Conservation (phyloP, 2,329 filamentous ascomycete genomes). For the Microthyrium microscopicum region DNA sequence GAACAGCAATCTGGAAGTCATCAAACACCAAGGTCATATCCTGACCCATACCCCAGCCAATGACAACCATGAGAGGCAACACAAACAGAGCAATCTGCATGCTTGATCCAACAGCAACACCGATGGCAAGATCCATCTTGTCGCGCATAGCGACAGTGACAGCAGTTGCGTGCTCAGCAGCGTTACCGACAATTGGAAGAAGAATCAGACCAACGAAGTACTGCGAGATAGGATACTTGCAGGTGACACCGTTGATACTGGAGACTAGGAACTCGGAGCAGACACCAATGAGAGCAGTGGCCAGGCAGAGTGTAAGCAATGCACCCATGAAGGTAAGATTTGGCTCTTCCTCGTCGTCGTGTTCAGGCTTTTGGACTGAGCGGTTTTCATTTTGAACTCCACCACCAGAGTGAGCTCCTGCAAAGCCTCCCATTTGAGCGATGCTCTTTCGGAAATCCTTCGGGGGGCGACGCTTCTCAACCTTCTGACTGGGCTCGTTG, state of each 20-base stretch:
- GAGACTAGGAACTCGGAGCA: slow-evolving; percentile 53
- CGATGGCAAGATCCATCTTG: slow-evolving; percentile 53
- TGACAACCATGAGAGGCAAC: slow-evolving; percentile 41
- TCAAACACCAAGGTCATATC: slow-evolving; percentile 70
- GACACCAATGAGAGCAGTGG: slow-evolving; percentile 64
- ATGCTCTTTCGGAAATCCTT: slow-evolving; percentile 23
- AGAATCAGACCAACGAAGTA: slow-evolving; percentile 49
- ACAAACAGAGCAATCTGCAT: slow-evolving; percentile 50
- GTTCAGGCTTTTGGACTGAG: slow-evolving; percentile 24
- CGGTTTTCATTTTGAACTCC: slow-evolving; percentile 27
- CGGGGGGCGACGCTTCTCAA: slow-evolving; percentile 36
- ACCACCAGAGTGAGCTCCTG: slow-evolving; percentile 35
- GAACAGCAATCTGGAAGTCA: slow-evolving; percentile 61
- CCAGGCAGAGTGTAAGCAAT: slow-evolving; percentile 50
- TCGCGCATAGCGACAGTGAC: slow-evolving; percentile 38
- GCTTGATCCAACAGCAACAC: slow-evolving; percentile 47
- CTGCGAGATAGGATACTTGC: slow-evolving; percentile 31
- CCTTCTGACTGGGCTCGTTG: slow-evolving; percentile 63
- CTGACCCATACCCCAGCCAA: slow-evolving; percentile 44
- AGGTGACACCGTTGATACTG: slow-evolving; percentile 39
- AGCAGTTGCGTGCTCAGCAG: slow-evolving; percentile 48
- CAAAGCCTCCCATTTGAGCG: slow-evolving; percentile 20
- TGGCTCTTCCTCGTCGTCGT: slow-evolving; percentile 56
- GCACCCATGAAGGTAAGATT: slow-evolving; percentile 59
- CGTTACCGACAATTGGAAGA: slow-evolving; percentile 49